Conservation (phyloP, 2,329 filamentous ascomycete species). For the Stachybotrys echinatus region DNA sequence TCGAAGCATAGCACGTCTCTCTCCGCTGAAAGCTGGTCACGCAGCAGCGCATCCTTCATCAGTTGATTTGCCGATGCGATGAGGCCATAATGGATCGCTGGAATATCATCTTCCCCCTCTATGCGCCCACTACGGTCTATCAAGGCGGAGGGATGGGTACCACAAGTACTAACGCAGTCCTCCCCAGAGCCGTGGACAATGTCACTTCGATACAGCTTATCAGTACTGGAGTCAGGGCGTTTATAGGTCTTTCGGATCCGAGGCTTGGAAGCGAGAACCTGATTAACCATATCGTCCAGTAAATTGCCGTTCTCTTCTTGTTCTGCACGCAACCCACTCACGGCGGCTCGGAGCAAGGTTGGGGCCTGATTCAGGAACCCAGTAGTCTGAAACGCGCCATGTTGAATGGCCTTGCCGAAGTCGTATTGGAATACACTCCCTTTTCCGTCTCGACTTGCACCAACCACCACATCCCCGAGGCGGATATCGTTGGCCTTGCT, state of each 20-base stretch:
- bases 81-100: not conserved
- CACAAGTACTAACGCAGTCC: not conserved
- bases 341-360: conserved; percentile 5
- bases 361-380: conserved; percentile 12
- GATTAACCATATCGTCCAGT: conserved; percentile 3
- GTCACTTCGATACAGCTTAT: conserved; percentile 5
- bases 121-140: too few relatives aligned
- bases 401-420: conserved; percentile 15
- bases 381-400: conserved; percentile 6
- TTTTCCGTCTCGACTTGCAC: not conserved
- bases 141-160: not conserved
- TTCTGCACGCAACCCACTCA: conserved; percentile 3
- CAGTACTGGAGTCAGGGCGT: conserved; percentile 4
- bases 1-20: conserved; percentile 1
- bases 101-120: not conserved
- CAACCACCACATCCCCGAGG: conserved; percentile 18
- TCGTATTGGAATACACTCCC: conserved; percentile 20
- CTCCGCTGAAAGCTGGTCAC: not conserved
- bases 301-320: conserved; percentile 8
- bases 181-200: conserved; percentile 5
- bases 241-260: conserved; percentile 6
- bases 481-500: conserved; percentile 27
- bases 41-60: not conserved
- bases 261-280: conserved; percentile 2
- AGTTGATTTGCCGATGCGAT: not conserved